These are phyloP conservation scores for Pseudozyma hubeiensis DNA, from an alignment of 1,284 basidiomycete genomes.

Conservation along the genomic window DNA sequence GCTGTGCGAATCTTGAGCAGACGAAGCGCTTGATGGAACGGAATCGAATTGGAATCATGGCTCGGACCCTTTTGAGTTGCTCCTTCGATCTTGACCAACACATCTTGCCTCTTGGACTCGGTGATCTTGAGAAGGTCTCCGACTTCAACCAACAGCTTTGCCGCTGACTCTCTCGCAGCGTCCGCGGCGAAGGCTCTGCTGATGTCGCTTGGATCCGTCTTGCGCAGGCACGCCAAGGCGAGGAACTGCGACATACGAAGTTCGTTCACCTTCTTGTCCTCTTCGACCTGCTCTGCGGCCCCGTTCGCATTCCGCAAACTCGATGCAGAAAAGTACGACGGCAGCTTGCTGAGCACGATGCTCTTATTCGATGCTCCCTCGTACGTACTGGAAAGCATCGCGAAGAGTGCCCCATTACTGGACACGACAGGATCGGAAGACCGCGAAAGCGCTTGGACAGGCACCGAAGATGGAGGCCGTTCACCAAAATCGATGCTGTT, in stretches of 20 bases:
- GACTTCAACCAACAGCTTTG: constrained; percentile 23
- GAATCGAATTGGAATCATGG: constrained; percentile 37
- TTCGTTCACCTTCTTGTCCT: background rate
- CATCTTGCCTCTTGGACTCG: constrained; percentile 42
- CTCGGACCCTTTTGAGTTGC: constrained; percentile 36
- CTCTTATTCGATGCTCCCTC: constrained; percentile 6
- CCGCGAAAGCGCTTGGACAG: constrained; percentile 22
- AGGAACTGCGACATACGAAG: constrained; percentile 11
- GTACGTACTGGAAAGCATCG: constrained; percentile 1
- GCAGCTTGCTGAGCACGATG: constrained; percentile 36
- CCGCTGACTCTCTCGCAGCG: background rate
- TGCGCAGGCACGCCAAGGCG: constrained; percentile 33
- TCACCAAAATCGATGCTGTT: background rate
- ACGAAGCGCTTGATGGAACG: constrained; percentile 35
- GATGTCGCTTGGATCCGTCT: constrained; percentile 31
- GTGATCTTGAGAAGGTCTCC: constrained; percentile 44
- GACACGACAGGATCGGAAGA: constrained; percentile 26
- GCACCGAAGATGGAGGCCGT: constrained; percentile 2
- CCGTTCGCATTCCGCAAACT: background rate
- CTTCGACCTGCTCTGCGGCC: background rate
- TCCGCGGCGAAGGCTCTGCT: constrained; percentile 15
- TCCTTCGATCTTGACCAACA: constrained; percentile 40
- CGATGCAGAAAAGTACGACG: background rate
- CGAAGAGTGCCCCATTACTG: constrained; percentile 40
- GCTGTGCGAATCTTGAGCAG: constrained; percentile 47